Percentiles rank a stretch among this genome's conserved stretches.
phyloP scores from a whole-genome alignment of 2,329 filamentous ascomycete genomes.

The Camillea tinctor region DNA sequence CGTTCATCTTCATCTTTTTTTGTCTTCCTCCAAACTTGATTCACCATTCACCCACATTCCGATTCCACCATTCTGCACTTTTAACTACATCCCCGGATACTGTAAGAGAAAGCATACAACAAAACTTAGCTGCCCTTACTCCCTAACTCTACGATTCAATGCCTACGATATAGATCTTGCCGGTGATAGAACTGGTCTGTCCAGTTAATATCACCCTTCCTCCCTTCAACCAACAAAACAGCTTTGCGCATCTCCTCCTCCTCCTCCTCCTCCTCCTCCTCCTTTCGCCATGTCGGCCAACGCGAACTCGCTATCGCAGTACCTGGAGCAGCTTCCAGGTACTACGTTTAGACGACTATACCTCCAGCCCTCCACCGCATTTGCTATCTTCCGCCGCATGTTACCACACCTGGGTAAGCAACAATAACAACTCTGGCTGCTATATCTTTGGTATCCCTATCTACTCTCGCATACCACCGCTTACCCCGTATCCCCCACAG shows the following conservation, averaged over 20 bases:
- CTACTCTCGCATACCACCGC: constrained; percentile 4
- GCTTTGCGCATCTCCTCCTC: background rate
- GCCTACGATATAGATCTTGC: background rate
- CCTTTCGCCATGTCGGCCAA: constrained; percentile 28
- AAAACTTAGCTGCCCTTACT: too few species aligned
- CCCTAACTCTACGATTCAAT: background rate
- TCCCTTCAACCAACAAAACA: background rate
- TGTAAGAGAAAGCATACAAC: too few species aligned
- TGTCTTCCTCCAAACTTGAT: too few species aligned
- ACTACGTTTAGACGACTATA: constrained; percentile 90
- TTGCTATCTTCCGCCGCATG: constrained; percentile 97
- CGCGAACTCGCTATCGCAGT: constrained; percentile 67
- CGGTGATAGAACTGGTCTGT: background rate
- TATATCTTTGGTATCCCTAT: background rate
- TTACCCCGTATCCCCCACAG: constrained; percentile 41
- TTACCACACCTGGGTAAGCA: constrained; percentile 82
- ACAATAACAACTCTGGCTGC: too few species aligned
- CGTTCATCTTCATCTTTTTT: background rate
- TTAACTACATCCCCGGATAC: too few species aligned
- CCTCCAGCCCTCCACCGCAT: constrained; percentile 89
- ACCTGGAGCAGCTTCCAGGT: constrained; percentile 86
- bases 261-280: background rate
- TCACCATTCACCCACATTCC: background rate
- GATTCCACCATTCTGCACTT: too few species aligned
- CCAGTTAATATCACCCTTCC: background rate